Base-by-base conservation (phyloP, 1,284 basidiomycete genomes). In the Fomitopsis betulina region DNA sequence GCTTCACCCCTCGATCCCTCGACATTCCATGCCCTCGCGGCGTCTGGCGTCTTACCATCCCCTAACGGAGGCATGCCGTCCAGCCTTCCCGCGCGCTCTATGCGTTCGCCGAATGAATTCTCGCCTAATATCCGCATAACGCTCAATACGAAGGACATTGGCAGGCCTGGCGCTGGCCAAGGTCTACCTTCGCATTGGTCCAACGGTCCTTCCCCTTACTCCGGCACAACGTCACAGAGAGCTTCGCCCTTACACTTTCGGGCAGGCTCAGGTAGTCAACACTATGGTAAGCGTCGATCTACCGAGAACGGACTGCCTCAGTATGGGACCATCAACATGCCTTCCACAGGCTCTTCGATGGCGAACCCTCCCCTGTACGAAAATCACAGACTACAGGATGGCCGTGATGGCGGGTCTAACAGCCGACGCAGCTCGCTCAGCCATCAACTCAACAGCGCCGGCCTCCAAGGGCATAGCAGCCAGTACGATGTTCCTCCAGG, bases 21-120 rank as follows among this genome's bases (percentile, higher is more conserved):
- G 51, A 75, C 82, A 45, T 86, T 87, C 63, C 79, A 82, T 43
- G 79, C 79, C 52, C 77, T 87, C 47, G 79, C 82, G 13, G 81
- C 85, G 9, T 82, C 80, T 64, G 84, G 85, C 66, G 75, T 83
- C 42, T 71, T 87, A 39, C 70, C 66, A 21, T 69, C 70, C 15
- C 64, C 69, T 50, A 56, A 62, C 38, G 63, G 64, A 56, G 64
- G 64, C 57, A 61, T 71, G 51, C 59, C 69, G 13, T 67, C 71
- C 12, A 68, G 68, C 58, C 57, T 70, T 25, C 69, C 70, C 19
- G 49, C 60, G 10, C 58, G 67, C 59, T 63, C 62, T 53, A 63
- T 65, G 63, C 69, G 67, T 35, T 53, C 67, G 21, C 65, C 67
- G 33, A 62, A 63, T 53, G 67, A 69, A 35, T 65, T 66, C 59